Base-by-base conservation (phyloP, 139 green algal species). In the Spirogloea muscicola region DNA sequence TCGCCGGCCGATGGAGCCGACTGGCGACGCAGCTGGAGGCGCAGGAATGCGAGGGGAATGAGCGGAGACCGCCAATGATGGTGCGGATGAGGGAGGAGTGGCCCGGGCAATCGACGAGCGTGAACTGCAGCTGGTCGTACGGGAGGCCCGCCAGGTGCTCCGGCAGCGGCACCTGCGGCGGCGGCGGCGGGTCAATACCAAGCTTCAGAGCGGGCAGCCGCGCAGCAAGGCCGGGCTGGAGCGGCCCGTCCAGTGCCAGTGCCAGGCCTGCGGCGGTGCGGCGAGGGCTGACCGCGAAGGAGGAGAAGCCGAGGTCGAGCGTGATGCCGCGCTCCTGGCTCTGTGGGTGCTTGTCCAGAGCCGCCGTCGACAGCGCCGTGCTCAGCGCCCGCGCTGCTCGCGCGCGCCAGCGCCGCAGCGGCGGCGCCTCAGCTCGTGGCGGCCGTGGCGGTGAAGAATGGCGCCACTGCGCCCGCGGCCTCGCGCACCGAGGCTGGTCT, bases 61-160 rank as follows among this genome's bases (percentile, higher is more conserved):
- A 66, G 7, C 29, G 13, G 34, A n/a, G 3, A 57, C 93, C 93
- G 1, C 92, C 93, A 33, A 98, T 89, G 77, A 98, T 93, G 34
- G 93, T 97, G 13, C 87, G 82, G 51, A 98, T 97, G 37, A 98
- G 87, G 0, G 91, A 96, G 18, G 94, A 94, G 75, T 98, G 94
- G 9, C 94, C 94, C 1, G 94, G 94, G 77, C 94, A 98, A 84
- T 98, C 94, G 38, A 98, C 94, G 34, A 98, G 84, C 0, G 94
- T 98, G 75, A 96, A 92, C 83, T 97, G 92, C 48, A 93, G 61
- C 29, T 74, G 46, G 18, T 85, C 77, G 13, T 80, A 82, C 33
- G 60, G 69, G 0, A 77, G 40, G 0, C 49, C n/a, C 31, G 65
- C 49, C 16, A 74, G 65, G 5, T 73, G 65, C n/a, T 67, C 65